Base-by-base conservation (phyloP, 2,329 filamentous ascomycete species). In the Cercospora sp. region DNA sequence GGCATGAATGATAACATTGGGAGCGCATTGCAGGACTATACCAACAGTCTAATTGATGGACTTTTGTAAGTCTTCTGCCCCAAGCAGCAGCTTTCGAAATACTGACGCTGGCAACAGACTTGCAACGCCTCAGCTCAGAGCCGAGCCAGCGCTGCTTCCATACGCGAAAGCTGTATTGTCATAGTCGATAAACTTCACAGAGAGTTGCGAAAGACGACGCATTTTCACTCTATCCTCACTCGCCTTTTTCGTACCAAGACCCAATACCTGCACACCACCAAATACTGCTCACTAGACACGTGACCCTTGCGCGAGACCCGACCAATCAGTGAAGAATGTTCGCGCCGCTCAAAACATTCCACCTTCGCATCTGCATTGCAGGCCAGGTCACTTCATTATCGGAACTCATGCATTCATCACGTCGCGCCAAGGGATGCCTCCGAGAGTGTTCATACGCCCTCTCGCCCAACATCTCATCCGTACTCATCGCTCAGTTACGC, bases 1-100 rank as follows among this genome's bases (percentile, higher is more conserved):
- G 68, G 71, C 26, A 76, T 76, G 75, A 59, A 70, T 7, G 60
- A 69, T 5, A 28, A 60, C 3, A 63, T 76, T 20, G 65, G 69
- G 7, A 68, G 55, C 6, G 63, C 73, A 23, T 13, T 75, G 1
- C 57, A 67, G n/a, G 64, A 51, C 6, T 48, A 67, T 18, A 63
- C 71, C 0, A 66, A 73, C 13, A 71, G 70, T n/a, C 36, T 75
- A 18, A 64, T 75, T 6, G 58, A 72, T 28, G 74, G 74, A 3
- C 71, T 72, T 33, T 42, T 74, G 73, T 74, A 60, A 69, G 73
- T 69, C 5, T 3, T 33, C 8, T 1, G 8, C 5, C 20, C 4
- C 2, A n/a, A 20, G 26, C 5, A 23, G 1, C 16, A 9, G 7
- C 12, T 8, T 28, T 26, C 5, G n/a, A 7, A 26, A 8, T 36